phyloP scores from a whole-genome alignment of 352 stramenopile species.

The Phytophthora rubi region DNA sequence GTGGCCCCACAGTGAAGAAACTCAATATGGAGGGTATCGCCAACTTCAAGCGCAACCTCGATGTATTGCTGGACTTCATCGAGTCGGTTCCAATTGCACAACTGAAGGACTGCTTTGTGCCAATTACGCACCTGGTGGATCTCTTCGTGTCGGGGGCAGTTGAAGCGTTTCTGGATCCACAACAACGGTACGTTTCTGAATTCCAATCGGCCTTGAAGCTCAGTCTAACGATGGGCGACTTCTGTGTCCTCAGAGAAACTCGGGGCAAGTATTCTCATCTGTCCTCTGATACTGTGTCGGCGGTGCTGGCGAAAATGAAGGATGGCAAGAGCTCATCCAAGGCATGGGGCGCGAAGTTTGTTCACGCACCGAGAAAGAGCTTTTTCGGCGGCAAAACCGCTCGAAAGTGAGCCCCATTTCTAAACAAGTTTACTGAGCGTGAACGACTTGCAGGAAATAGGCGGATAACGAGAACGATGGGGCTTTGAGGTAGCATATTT shows the following conservation, averaged over 20 bases:
- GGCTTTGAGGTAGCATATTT: too few species aligned
- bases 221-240: not conserved
- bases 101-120: conserved; percentile 69
- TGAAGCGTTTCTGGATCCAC: conserved; percentile 67
- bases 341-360: conserved; percentile 51
- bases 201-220: conserved; percentile 5
- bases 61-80: conserved; percentile 74
- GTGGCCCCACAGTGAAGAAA: conserved; percentile 65
- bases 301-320: conserved; percentile 78
- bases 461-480: not conserved
- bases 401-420: conserved; percentile 50
- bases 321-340: conserved; percentile 60
- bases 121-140: conserved; percentile 69
- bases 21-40: conserved; percentile 72
- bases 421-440: not conserved
- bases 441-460: not conserved
- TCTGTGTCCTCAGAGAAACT: conserved; percentile 40
- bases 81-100: conserved; percentile 64
- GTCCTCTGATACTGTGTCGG: conserved; percentile 66
- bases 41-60: conserved; percentile 82
- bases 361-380: conserved; percentile 51
- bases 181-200: conserved; percentile 48
- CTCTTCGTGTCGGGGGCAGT: conserved; percentile 68
- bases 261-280: conserved; percentile 73
- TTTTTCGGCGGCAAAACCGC: conserved; percentile 65